Conservation (phyloP, 306 rosid genomes). For the Morella rubra region DNA sequence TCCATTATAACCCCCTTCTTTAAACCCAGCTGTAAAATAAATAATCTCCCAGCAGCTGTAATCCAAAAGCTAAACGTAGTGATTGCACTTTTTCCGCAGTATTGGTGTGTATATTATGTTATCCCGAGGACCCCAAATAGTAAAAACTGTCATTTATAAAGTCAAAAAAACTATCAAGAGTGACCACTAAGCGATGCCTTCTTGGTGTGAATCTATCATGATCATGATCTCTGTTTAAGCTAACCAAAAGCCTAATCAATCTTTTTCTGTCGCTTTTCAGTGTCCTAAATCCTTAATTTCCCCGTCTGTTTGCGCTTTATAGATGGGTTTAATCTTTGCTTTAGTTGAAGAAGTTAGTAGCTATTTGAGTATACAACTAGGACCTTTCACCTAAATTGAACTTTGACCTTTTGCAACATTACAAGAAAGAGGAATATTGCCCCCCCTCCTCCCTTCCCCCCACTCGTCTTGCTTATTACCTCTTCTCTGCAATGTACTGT, state of each 20-base stretch:
- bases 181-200: constrained; percentile 14
- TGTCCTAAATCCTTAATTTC: neutral
- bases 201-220: neutral
- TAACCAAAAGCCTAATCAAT: constrained; percentile 17
- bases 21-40: neutral
- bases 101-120: neutral
- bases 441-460: too few species aligned
- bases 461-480: too few species aligned
- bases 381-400: neutral
- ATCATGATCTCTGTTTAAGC: constrained; percentile 11
- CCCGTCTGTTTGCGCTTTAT: neutral
- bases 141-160: neutral
- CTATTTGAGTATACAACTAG: neutral
- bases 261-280: constrained; percentile 13
- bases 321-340: neutral
- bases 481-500: too few species aligned
- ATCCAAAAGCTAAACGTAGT: constrained; percentile 5
- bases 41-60: constrained; percentile 20
- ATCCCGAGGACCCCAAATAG: neutral
- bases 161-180: constrained; percentile 17
- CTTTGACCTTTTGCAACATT: neutral
- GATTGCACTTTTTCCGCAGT: neutral
- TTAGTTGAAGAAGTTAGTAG: neutral
- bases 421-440: too few species aligned
- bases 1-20: neutral